A percentile compares a stretch with the other conserved stretches of the same genome.
Conservation (phyloP, 2,329 filamentous ascomycete genomes). For the Clarireedia homoeocarpa region DNA sequence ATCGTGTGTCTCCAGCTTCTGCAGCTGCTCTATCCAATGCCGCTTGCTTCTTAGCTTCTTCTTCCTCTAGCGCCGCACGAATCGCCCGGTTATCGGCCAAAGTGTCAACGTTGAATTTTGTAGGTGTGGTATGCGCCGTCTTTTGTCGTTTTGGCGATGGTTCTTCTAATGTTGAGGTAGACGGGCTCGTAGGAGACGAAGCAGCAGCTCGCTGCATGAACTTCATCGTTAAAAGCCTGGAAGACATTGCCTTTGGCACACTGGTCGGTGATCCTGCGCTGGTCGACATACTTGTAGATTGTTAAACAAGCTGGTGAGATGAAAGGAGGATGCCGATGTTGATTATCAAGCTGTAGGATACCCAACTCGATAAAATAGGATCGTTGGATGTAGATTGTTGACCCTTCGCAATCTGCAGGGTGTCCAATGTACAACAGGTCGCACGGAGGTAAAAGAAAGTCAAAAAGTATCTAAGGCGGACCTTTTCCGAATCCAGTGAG, state of each 20-base stretch:
- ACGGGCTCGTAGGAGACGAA: slow-evolving; percentile 39
- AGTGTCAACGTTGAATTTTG: slow-evolving; percentile 35
- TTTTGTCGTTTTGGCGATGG: slow-evolving; percentile 59
- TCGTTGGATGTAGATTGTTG: not conserved
- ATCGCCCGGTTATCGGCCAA: slow-evolving; percentile 52
- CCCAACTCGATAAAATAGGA: not conserved
- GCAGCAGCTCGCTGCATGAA: slow-evolving; percentile 89
- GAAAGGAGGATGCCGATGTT: not conserved
- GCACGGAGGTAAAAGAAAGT: slow-evolving; percentile 4
- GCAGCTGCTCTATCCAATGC: slow-evolving; percentile 54
- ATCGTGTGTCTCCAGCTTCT: slow-evolving; percentile 62
- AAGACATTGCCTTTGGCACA: slow-evolving; percentile 68
- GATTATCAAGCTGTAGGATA: not conserved
- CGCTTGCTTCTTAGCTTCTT: slow-evolving; percentile 57
- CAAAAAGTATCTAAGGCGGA: not conserved
- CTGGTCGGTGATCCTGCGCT: slow-evolving; percentile 17
- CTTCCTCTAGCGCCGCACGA: slow-evolving; percentile 54
- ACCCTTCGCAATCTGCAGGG: not conserved
- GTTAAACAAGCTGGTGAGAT: not conserved
- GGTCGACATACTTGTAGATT: slow-evolving; percentile 21
- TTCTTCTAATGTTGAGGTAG: slow-evolving; percentile 39
- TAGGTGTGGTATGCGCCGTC: slow-evolving; percentile 28
- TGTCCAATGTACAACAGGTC: not conserved
- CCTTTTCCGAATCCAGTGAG: not conserved
- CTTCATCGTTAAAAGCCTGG: slow-evolving; percentile 86